Evolutionary conservation across 176 grass and related monocot genomes (phyloP).

Genomic region (Eragrostis curvula): DNA sequence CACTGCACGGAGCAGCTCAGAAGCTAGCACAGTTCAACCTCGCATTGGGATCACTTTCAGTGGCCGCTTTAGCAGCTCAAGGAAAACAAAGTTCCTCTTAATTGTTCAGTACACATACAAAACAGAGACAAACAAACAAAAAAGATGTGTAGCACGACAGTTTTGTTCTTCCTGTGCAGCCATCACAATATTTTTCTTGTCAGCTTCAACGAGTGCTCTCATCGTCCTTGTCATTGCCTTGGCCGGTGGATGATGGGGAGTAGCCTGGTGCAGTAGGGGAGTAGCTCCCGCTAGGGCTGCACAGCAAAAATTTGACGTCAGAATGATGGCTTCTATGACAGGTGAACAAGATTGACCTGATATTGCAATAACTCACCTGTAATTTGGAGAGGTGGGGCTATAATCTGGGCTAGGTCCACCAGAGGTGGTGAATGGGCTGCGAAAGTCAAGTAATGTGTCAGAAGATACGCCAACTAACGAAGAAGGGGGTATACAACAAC

Average conservation of each 20-base stretch:
- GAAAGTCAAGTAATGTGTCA: constrained; percentile 10
- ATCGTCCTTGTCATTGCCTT: constrained; percentile 57
- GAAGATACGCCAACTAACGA: neutral
- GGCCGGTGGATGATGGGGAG: constrained; percentile 72
- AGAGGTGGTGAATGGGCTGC: constrained; percentile 71
- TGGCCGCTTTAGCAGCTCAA: constrained; percentile 20
- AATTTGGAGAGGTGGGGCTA: constrained; percentile 90
- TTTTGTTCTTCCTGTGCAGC: neutral
- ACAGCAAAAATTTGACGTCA: neutral
- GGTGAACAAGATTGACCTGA: neutral
- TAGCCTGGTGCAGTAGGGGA: constrained; percentile 88
- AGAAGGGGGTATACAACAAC: neutral
- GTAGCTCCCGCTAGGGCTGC: constrained; percentile 93
- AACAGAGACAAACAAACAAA: neutral
- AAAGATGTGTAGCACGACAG: neutral
- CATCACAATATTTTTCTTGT: neutral
- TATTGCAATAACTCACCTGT: constrained; percentile 52
- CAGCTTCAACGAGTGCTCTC: constrained; percentile 42
- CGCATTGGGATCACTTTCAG: neutral
- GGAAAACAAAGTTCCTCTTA: constrained; percentile 1
- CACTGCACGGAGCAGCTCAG: neutral
- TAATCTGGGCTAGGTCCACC: constrained; percentile 78
- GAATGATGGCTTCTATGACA: neutral
- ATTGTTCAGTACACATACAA: neutral
- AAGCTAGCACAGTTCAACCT: constrained; percentile 14